Evolutionary conservation across 306 rosid species (phyloP), one percentile per base, ranked within the genome.

Genomic region (Hippophae rhamnoides): DNA sequence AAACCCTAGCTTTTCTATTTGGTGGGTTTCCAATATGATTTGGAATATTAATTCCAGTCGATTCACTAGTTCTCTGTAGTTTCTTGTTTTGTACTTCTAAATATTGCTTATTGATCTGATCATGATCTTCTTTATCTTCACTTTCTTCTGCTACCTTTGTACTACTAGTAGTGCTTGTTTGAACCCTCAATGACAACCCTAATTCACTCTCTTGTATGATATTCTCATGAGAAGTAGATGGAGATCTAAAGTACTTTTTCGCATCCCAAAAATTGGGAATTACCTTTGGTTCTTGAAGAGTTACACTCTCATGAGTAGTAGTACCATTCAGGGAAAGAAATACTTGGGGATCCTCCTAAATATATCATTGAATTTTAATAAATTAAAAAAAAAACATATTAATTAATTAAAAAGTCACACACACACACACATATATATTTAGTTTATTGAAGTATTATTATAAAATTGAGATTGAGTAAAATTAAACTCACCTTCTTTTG

Each of bases 1-100:
- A 92, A 83, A 92, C 96, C 93, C 98, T 87, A 80, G 98, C 82
- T 66, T 92, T 92, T 70, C 93, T 83, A 27, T 81, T 83, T 41
- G 88, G 79, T 40, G 77, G 83, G 6, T 79, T 45, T 13, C 72
- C 75, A 52, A 65, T 79, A 27, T 77, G 83, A 57, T 71, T 63
- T 5, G 76, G 38, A 31, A 31, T 31, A 2, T 31, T 57, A 46
- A 72, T 65, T 48, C 74, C 76, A 12, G 58, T 61, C 43, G 61
- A 59, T 55, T 47, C 48, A 11, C 77, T 69, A 18, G 23, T 18
- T 12, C 73, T 52, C 43, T 83, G 85, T 3, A 66, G 38, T 5
- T 31, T 42, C 72, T 85, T 79, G 78, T 71, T 83, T 54, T 74
- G 85, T 58, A 68, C 58, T 13, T 72, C 38, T 3, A 61, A 55